Evolutionary conservation across 2,329 filamentous ascomycete species (phyloP), one percentile per base, ranked within the genome.

Genomic region (Colletotrichum paranaense): DNA sequence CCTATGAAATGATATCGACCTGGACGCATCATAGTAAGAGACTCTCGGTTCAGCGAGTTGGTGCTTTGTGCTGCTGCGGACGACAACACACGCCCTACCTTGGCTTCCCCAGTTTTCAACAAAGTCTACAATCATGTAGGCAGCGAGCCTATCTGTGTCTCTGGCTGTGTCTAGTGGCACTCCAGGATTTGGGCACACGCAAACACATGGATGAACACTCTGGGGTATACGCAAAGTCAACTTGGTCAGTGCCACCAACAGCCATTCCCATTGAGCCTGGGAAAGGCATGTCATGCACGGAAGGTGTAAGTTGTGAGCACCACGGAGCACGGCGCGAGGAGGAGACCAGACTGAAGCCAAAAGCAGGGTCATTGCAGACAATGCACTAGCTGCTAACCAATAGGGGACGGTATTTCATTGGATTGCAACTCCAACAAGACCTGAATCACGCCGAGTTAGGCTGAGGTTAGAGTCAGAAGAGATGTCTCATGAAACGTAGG

Each of bases 201-300:
- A 26, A 9, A 67, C 69, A 30, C 26, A 64, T 69, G 60, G 70
- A 70, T 46, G 67, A 70, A 73, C 70, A 65, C 67, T 73, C 66
- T 57, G 60, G 70, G 70, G 66, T 70, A 65, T 70, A 60, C 59
- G 55, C 70, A 73, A 70, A 70, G 53, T 24, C 58, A 60, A 67
- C 66, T 32, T 46, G 59, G 66, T 49, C 66, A 35, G 66, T 60
- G 69, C 53, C 28, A 22, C 68, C 38, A 24, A 57, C 26, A 28
- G 63, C 53, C 46, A 35, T 46, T 49, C 12, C 26, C 58, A 14
- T 32, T 46, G 67, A 55, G 60, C 24, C 66, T 22, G 28, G 70
- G 66, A 59, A 55, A 35, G 32, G 70, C 70, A 64, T 60, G 59
- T 59, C 24, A 70, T 73, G 70, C 70, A 56, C 49, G 28, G 26